These are phyloP conservation scores for Hirschfeldia incana DNA, from an alignment of 345 rosid species.

Conservation along the genomic window DNA sequence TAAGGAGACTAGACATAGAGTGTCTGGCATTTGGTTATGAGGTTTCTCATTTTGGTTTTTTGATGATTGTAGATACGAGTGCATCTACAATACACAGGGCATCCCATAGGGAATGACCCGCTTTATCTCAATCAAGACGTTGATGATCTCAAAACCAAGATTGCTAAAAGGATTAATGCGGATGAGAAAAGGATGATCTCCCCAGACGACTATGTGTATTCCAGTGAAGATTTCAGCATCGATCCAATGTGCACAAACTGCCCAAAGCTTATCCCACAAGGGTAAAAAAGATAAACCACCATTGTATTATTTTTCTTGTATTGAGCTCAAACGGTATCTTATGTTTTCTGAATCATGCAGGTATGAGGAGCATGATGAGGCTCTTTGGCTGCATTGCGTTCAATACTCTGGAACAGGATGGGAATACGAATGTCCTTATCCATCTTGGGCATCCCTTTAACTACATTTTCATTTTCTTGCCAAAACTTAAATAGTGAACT, in stretches of 20 bases:
- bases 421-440: slow-evolving; percentile 75
- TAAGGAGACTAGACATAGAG: not conserved
- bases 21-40: not conserved
- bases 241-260: slow-evolving; percentile 86
- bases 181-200: slow-evolving; percentile 32
- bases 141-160: slow-evolving; percentile 40
- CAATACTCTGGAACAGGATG: slow-evolving; percentile 79
- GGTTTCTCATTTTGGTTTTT: slow-evolving; percentile 10
- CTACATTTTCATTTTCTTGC: slow-evolving; percentile 2
- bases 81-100: slow-evolving; percentile 72
- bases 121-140: slow-evolving; percentile 63
- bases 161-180: slow-evolving; percentile 61
- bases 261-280: slow-evolving; percentile 77
- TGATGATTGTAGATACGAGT: slow-evolving; percentile 67
- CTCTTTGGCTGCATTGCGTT: slow-evolving; percentile 76
- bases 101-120: slow-evolving; percentile 89
- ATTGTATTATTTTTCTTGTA: not conserved
- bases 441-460: slow-evolving; percentile 64
- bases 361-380: slow-evolving; percentile 65
- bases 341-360: slow-evolving; percentile 42
- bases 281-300: slow-evolving; percentile 41
- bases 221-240: slow-evolving; percentile 56
- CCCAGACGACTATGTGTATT: slow-evolving; percentile 39
- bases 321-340: not conserved
- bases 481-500: not conserved